These are phyloP conservation scores for Ophiostoma australiae DNA, from an alignment of 2,329 filamentous ascomycete species.

Conservation along the genomic window DNA sequence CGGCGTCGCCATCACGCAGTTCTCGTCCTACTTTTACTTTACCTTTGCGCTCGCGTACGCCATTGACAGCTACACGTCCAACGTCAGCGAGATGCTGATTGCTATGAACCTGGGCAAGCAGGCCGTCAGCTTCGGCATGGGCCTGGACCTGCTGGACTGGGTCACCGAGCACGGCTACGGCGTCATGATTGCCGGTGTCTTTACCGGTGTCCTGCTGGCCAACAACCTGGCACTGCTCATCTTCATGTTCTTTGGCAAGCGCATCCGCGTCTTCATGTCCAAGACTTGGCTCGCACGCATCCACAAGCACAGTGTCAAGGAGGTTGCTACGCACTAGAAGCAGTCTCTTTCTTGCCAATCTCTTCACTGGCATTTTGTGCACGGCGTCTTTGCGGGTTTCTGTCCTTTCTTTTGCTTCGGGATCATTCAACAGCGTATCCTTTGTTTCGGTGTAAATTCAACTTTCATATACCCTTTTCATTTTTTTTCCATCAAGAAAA, in stretches of 20 bases:
- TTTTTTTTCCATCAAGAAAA: background rate
- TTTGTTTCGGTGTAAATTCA: conserved; percentile 6
- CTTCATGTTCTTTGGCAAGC: conserved; percentile 49
- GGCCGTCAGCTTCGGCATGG: conserved; percentile 51
- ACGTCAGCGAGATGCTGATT: conserved; percentile 59
- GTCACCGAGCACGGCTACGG: conserved; percentile 46
- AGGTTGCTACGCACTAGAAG: conserved; percentile 17
- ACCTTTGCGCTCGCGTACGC: conserved; percentile 57
- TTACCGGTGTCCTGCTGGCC: conserved; percentile 43
- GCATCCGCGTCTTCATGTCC: conserved; percentile 43
- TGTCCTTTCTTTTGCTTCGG: background rate
- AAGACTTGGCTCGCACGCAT: conserved; percentile 46
- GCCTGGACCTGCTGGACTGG: conserved; percentile 48
- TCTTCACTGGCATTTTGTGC: background rate
- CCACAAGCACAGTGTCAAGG: conserved; percentile 37
- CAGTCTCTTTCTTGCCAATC: background rate
- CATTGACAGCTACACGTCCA: conserved; percentile 54
- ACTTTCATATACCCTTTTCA: background rate
- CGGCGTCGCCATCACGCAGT: conserved; percentile 46
- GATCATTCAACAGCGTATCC: conserved; percentile 6
- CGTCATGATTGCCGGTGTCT: conserved; percentile 48
- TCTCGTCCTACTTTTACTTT: conserved; percentile 51
- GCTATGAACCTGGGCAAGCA: conserved; percentile 56
- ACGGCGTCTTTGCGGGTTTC: background rate
- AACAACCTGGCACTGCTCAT: conserved; percentile 47